Conservation (phyloP, 2,329 filamentous ascomycete species). For the Rhytidhysteron rufulum region DNA sequence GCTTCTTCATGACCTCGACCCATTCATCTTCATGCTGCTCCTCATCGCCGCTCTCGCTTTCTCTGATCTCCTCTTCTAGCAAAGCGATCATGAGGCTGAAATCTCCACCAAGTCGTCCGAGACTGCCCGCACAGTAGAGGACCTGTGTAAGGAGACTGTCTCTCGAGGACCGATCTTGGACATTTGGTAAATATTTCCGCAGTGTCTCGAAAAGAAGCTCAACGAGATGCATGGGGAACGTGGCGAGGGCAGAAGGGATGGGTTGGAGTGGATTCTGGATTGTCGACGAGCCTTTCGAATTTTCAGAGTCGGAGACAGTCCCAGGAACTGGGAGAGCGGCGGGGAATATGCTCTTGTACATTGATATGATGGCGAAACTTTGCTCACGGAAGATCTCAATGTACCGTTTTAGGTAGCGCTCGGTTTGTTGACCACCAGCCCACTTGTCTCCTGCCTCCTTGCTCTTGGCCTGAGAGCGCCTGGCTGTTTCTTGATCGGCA, state of each 20-base stretch:
- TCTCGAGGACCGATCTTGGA: constrained; percentile 72
- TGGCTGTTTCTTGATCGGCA: constrained; percentile 75
- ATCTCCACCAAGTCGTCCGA: constrained; percentile 85
- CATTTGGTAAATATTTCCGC: constrained; percentile 71
- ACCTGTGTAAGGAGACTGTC: constrained; percentile 92
- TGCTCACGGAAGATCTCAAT: constrained; percentile 98
- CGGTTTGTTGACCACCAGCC: constrained; percentile 83
- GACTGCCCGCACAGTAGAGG: constrained; percentile 85
- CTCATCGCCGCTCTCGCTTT: constrained; percentile 42
- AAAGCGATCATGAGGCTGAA: constrained; percentile 83
- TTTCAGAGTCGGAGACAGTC: constrained; percentile 15
- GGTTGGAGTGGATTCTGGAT: constrained; percentile 42
- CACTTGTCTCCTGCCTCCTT: constrained; percentile 46
- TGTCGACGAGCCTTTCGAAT: constrained; percentile 5
- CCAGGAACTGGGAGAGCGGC: constrained; percentile 46
- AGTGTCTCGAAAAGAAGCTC: constrained; percentile 76
- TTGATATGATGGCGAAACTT: constrained; percentile 90
- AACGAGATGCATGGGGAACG: constrained; percentile 80
- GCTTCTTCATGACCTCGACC: constrained; percentile 85
- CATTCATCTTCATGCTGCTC: constrained; percentile 59
- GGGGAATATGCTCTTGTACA: constrained; percentile 88
- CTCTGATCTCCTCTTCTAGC: constrained; percentile 44
- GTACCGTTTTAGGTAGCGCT: constrained; percentile 89
- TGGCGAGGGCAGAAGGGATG: constrained; percentile 72
- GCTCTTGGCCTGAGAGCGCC: constrained; percentile 33